Evolutionary conservation across 495 filamentous ascomycete species (phyloP).

Genomic region (Chaetomium fimeti): DNA sequence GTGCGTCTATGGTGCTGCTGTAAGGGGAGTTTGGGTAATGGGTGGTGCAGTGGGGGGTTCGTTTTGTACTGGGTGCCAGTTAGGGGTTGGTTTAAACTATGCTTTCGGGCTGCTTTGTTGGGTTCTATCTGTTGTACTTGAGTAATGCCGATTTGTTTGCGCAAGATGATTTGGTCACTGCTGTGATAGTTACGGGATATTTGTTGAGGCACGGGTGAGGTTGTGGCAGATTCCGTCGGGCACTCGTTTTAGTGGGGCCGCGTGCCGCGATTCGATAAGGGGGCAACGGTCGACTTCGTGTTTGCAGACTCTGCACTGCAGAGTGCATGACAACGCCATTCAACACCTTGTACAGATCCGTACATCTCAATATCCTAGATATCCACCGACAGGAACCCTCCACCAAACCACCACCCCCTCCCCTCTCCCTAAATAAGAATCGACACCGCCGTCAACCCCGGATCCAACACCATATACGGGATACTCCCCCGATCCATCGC

Average conservation of each 20-base stretch:
- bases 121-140: background rate
- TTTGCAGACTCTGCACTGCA: no score
- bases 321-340: no score
- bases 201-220: background rate
- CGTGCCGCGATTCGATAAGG: no score
- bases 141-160: background rate
- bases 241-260: no score
- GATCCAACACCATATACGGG: slow-evolving; percentile 46
- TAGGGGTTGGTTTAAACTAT: background rate
- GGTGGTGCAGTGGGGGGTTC: background rate
- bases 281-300: no score
- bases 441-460: slow-evolving; percentile 42
- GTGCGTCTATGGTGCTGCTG: slow-evolving; percentile 73
- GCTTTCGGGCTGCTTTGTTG: background rate
- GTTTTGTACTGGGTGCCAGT: background rate
- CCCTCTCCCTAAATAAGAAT: slow-evolving; percentile 35
- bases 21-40: slow-evolving; percentile 42
- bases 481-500: slow-evolving; percentile 39
- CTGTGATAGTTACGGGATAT: background rate
- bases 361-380: no score
- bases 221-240: no score
- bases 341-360: no score
- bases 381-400: no score
- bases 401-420: background rate
- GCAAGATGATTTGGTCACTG: no score